Conservation (phyloP, 2,329 filamentous ascomycete species). For the Penicillium rolfsii region DNA sequence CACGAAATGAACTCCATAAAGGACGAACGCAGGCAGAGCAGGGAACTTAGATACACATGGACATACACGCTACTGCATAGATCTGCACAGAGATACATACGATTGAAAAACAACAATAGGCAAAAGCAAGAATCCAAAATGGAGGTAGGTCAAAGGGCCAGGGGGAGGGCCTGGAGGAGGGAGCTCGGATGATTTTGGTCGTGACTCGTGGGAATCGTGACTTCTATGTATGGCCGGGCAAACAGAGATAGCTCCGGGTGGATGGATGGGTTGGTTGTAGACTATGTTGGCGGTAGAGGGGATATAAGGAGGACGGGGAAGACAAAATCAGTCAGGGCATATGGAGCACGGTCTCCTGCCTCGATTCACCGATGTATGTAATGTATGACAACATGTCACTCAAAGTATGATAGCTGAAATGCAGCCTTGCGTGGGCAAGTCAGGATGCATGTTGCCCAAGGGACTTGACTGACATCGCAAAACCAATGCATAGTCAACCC, state of each 20-base stretch:
- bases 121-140: neutral
- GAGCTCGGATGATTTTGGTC: constrained; percentile 26
- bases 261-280: neutral
- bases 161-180: no score
- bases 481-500: neutral
- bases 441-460: neutral
- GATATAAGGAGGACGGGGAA: neutral
- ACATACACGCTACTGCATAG: neutral
- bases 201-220: constrained; percentile 31
- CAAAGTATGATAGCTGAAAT: neutral
- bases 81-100: neutral
- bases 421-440: neutral
- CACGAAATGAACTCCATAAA: neutral
- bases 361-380: neutral
- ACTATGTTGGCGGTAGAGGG: constrained; percentile 18
- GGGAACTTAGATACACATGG: no score
- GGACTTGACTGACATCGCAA: neutral
- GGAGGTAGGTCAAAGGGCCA: no score
- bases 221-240: constrained; percentile 28
- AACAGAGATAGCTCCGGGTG: neutral
- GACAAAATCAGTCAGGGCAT: no score
- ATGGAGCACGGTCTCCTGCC: no score
- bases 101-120: neutral
- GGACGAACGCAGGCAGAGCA: neutral
- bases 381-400: neutral